Base-by-base conservation (phyloP, 1,284 basidiomycete species). In the Cystodermella granulosa region DNA sequence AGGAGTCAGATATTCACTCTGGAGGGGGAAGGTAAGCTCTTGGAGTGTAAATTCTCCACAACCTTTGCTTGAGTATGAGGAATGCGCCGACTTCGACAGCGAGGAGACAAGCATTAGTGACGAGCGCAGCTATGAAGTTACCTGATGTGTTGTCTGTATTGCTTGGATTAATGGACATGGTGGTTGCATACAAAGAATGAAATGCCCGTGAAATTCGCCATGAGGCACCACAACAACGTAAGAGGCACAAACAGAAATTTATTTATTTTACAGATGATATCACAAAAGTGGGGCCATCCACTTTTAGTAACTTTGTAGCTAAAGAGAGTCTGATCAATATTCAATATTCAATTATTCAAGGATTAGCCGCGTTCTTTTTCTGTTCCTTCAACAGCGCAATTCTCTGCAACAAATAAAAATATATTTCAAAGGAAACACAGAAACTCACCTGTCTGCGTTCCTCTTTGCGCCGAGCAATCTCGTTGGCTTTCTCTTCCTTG, bases 401-500 rank as follows among this genome's bases (percentile, higher is more conserved):
- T 6, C 83, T 76, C 83, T 84, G 55, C 2, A 50, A 35, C 23
- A 34, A 17, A 40, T 11, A 46, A 31, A 22, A 23, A 8, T 18
- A 20, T 31, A 4, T 17, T n/a, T 45, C 13, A 15, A 13, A 8
- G 4, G 17, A 38, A 8, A 34, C 28, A 15, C 18, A n/a, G 21
- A 35, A 24, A 42, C 77, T 24, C 43, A 86, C 87, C 74, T 85
- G 77, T 64, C 87, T 91, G 40, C 91, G 72, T 63, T 94, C 91
- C 63, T 94, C 91, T 58, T 91, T 85, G 50, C 91, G 72, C 50
- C 87, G 74, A 13, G 86, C 86, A 83, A 94, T 88, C 70, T 95
- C 91, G 21, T 80, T 81, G 0, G 87, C 87, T 65, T 86, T 92
- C 53, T 92, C 91, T 65, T 93, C 91, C 61, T 91, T 93, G 28